These are phyloP conservation scores for Auricularia auricula-judae DNA, from an alignment of 768 basidiomycete genomes.

Conservation along the genomic window DNA sequence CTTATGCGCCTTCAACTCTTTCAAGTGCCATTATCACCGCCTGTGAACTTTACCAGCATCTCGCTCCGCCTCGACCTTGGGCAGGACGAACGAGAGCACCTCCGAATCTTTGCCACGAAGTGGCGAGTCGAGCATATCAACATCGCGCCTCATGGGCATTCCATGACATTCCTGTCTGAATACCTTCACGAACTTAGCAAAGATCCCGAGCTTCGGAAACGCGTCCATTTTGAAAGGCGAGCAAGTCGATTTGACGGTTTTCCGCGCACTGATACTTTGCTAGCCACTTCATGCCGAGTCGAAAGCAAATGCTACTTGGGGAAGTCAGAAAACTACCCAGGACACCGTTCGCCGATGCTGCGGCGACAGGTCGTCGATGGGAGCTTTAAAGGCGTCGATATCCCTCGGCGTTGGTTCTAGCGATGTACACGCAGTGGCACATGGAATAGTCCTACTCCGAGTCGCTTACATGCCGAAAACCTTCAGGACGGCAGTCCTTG, in stretches of 20 bases:
- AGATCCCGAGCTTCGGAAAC: background rate
- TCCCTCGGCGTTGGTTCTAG: background rate
- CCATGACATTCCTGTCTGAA: background rate
- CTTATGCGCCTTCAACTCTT: too few relatives aligned
- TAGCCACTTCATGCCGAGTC: background rate
- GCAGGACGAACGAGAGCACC: too few relatives aligned
- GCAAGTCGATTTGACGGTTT: background rate
- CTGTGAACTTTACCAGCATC: too few relatives aligned
- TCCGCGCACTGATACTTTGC: background rate
- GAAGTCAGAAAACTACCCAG: background rate
- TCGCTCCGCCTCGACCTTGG: too few relatives aligned
- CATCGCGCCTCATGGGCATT: background rate
- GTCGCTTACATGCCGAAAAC: slow-evolving; percentile 35
- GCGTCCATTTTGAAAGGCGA: background rate
- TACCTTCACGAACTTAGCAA: background rate
- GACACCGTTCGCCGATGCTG: background rate
- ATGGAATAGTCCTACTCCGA: background rate
- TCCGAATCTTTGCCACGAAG: background rate
- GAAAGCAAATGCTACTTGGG: background rate
- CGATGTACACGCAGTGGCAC: background rate
- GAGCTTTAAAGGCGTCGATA: background rate
- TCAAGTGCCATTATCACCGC: too few relatives aligned
- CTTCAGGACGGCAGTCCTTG: slow-evolving; percentile 61
- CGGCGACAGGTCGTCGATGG: background rate
- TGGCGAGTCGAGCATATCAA: background rate